phyloP scores from a whole-genome alignment of 2,329 filamentous ascomycete genomes.

The Scedosporium minutisporum region DNA sequence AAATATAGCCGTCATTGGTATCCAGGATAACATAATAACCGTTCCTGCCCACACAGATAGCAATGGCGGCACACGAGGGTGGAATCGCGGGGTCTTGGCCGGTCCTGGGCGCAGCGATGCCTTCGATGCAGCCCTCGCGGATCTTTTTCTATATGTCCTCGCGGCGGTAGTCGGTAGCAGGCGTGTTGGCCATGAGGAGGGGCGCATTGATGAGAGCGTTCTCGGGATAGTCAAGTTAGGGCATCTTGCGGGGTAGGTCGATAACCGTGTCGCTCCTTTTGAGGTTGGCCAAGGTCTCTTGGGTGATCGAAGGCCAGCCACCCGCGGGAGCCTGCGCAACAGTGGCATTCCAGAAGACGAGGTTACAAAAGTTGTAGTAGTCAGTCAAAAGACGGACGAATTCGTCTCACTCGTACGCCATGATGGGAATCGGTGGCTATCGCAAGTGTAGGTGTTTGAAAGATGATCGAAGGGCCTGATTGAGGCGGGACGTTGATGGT shows the following conservation, averaged over 20 bases:
- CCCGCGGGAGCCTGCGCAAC: constrained; percentile 4
- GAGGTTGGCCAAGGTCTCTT: not conserved
- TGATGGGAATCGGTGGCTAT: not conserved
- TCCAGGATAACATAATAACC: not conserved
- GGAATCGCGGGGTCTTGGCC: not conserved
- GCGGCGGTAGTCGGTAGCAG: not conserved
- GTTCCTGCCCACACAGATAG: not conserved
- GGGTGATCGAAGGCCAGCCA: not conserved
- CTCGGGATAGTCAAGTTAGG: not conserved
- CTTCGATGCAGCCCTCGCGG: not conserved
- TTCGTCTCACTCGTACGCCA: constrained; percentile 3
- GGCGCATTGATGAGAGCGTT: not conserved
- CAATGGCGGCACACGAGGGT: not conserved
- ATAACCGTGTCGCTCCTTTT: not conserved
- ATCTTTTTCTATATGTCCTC: not conserved
- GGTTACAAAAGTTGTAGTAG: constrained; percentile 7
- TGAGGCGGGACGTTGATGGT: too few species aligned
- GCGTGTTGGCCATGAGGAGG: not conserved
- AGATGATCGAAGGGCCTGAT: not conserved
- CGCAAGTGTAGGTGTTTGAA: not conserved
- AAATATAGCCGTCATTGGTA: not conserved
- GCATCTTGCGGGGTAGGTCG: not conserved
- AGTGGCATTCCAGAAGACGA: constrained; percentile 10
- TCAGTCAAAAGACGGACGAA: constrained; percentile 12
- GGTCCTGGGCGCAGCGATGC: not conserved